Evolutionary conservation across 1,139 yeast genomes (phyloP).

Genomic region (Candida buenavistaensis): DNA sequence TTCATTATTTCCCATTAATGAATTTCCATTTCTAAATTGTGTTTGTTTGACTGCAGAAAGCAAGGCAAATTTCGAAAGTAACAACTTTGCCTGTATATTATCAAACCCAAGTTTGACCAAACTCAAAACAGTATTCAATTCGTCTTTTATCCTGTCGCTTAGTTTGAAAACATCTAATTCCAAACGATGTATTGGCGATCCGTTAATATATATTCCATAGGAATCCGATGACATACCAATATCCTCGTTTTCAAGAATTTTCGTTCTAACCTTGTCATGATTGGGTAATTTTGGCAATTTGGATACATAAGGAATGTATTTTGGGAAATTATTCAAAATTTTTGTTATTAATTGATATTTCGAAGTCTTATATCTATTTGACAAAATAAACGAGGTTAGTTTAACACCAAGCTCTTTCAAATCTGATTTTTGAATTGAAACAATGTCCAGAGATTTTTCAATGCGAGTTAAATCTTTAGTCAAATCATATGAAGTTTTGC

Average conservation of each 20-base stretch:
- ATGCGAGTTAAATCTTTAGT: conserved; percentile 13
- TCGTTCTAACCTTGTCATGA: conserved; percentile 19
- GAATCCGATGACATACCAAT: conserved; percentile 38
- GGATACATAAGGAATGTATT: conserved; percentile 36
- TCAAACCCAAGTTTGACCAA: conserved; percentile 38
- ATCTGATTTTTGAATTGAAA: conserved; percentile 26
- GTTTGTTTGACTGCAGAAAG: conserved; percentile 35
- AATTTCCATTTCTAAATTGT: conserved; percentile 36
- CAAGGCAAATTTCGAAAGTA: conserved; percentile 48
- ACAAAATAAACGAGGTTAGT: conserved; percentile 43
- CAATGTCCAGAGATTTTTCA: conserved; percentile 20
- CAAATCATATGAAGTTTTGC: conserved; percentile 9
- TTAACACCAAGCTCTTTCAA: conserved; percentile 44
- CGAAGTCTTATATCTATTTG: conserved; percentile 24
- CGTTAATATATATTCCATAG: conserved; percentile 62
- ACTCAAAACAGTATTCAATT: conserved; percentile 29
- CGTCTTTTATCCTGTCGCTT: conserved; percentile 34
- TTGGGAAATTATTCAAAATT: conserved; percentile 53
- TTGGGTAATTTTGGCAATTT: conserved; percentile 15
- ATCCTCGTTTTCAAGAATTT: conserved; percentile 28
- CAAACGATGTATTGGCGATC: conserved; percentile 48
- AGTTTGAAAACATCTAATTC: conserved; percentile 48
- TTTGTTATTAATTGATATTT: conserved; percentile 34
- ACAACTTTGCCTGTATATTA: conserved; percentile 32
- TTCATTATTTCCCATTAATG: conserved; percentile 35